Base-by-base conservation (phyloP, 768 basidiomycete genomes). In the Boletus rubroflammeus region DNA sequence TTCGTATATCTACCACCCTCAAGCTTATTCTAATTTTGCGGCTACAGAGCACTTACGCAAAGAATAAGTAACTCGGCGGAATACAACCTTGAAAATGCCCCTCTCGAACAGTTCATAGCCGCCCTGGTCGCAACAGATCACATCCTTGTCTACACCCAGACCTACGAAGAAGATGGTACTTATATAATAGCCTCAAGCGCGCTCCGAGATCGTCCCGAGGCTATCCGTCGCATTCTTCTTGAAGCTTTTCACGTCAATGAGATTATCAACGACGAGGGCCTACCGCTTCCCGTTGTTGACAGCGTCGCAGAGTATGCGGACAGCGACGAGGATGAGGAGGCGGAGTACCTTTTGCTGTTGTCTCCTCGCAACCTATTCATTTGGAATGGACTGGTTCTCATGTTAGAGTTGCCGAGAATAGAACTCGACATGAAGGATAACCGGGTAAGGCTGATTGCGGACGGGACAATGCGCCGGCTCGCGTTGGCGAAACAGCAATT, bases 21-120 rank as follows among this genome's bases (percentile, higher is more conserved):
- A 46, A 41, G 41, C 47, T 28, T 13, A 45, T 50, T 46, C 55
- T 61, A 42, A 46, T 35, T 45, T 36, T 39, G 34, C 25, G 55
- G 40, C 17, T 54, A 10, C 43, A 88, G 86, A 57, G 82, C 82
- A 4, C 75, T 88, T 42, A 87, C 90, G 0, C 90, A 93, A 61
- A 83, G 92, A 44, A 95, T 95, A 75, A 89, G 90, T 64, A 97
- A 95, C 70, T 90, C 94, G 6, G 90, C 93, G 1, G 94, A 97
- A 68, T 98, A 95, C 64, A 81, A 77, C 55, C 77, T 98, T 31
- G 88, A 92, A 54, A 78, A 83, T 51, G 74, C 86, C 35, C 78
- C 86, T 40, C 74, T 95, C 54, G 88, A 89, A 48, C 77, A 78
- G n/a, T 89, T 96, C 70, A 88, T 98, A 50, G 75, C 83, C 23